phyloP scores from a whole-genome alignment of 73 alveolate genomes.

The Blepharisma stoltei region DNA sequence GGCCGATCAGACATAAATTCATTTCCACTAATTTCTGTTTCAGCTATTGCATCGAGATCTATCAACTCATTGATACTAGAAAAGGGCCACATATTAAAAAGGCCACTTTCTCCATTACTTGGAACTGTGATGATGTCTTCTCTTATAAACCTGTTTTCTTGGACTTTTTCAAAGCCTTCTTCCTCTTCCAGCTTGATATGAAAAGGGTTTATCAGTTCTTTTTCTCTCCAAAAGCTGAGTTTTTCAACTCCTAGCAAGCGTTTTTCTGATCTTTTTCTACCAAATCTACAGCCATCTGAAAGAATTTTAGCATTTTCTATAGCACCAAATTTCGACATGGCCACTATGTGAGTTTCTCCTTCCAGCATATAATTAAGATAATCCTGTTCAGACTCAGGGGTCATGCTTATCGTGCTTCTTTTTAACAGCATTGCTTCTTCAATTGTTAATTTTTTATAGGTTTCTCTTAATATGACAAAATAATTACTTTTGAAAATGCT shows the following conservation, averaged over 20 bases:
- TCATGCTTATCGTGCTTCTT: neutral
- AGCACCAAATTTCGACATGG: neutral
- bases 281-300: constrained; percentile 32
- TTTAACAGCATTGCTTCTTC: neutral
- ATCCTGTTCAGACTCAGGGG: neutral
- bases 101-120: neutral
- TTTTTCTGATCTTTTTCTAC: constrained; percentile 50
- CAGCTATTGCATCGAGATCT: constrained; percentile 16
- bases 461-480: neutral
- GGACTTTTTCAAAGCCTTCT: neutral
- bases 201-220: constrained; percentile 7
- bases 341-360: constrained; percentile 13
- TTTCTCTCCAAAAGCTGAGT: neutral
- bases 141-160: neutral
- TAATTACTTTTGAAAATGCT: neutral
- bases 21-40: neutral
- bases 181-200: constrained; percentile 3
- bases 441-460: neutral
- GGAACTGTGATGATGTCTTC: neutral
- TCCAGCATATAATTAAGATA: constrained; percentile 4
- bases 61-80: neutral
- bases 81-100: neutral
- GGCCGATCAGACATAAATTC: neutral
- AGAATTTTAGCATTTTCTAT: constrained; percentile 21
- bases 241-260: neutral